phyloP scores from a whole-genome alignment of 2,329 filamentous ascomycete genomes.

The Dactylonectria estremocensis region DNA sequence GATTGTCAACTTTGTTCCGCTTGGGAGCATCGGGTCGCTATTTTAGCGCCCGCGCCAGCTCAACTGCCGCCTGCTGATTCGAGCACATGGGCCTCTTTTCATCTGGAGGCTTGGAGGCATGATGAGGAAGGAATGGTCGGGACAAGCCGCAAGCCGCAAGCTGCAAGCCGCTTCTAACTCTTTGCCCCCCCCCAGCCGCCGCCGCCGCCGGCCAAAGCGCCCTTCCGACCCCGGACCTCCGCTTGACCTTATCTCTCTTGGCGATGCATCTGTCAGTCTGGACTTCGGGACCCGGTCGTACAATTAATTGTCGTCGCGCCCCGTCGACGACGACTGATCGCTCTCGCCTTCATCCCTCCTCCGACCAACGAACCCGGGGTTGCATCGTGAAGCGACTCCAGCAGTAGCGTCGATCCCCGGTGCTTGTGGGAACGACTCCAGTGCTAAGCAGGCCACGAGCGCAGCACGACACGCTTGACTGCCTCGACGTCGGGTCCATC shows the following conservation, averaged over 20 bases:
- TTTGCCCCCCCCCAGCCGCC: background rate
- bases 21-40: background rate
- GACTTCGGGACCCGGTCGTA: slow-evolving; percentile 20
- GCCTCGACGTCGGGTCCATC: background rate
- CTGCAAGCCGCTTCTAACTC: background rate
- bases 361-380: background rate
- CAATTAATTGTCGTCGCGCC: slow-evolving; percentile 24
- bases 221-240: slow-evolving; percentile 29
- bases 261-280: slow-evolving; percentile 5
- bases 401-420: background rate
- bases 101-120: background rate
- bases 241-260: slow-evolving; percentile 36
- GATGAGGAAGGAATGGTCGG: background rate
- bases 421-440: background rate
- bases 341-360: background rate
- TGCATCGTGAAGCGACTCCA: background rate
- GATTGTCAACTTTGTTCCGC: background rate
- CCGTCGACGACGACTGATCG: slow-evolving; percentile 25
- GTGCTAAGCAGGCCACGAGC: background rate
- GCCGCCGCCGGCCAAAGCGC: background rate
- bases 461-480: background rate
- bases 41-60: slow-evolving; percentile 16
- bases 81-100: slow-evolving; percentile 33
- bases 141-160: background rate
- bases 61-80: slow-evolving; percentile 43